These are phyloP conservation scores for Tillandsia fasciculata DNA, from an alignment of 176 grass and related monocot genomes.

Conservation along the genomic window DNA sequence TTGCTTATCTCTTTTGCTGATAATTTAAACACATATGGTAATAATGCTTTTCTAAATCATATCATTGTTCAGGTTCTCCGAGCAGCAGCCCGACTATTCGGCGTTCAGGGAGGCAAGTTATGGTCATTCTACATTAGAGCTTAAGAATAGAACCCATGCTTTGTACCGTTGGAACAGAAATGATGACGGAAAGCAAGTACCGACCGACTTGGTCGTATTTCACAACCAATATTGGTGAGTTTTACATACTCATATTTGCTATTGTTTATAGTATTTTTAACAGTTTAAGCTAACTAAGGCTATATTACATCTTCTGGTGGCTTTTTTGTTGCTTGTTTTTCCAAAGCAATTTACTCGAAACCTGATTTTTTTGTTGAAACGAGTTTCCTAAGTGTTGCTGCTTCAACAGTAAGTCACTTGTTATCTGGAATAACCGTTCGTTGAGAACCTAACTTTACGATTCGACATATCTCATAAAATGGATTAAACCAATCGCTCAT, in stretches of 20 bases:
- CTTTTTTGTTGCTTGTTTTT: neutral
- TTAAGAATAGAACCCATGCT: conserved; percentile 88
- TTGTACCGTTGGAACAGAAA: conserved; percentile 88
- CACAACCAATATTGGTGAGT: conserved; percentile 86
- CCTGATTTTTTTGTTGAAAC: neutral
- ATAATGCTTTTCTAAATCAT: neutral
- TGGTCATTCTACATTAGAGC: conserved; percentile 70
- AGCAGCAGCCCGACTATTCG: conserved; percentile 88
- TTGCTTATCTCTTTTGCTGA: neutral
- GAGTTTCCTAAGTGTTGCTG: neutral
- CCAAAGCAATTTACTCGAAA: neutral
- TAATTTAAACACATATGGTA: neutral
- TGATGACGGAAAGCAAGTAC: conserved; percentile 69
- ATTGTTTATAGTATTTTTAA: neutral
- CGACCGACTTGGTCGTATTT: conserved; percentile 62
- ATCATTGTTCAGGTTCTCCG: conserved; percentile 40
- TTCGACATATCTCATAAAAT: too few species aligned
- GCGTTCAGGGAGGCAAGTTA: conserved; percentile 93
- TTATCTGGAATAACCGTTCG: too few species aligned
- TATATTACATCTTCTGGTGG: neutral
- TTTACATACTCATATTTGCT: neutral
- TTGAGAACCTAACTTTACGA: too few species aligned
- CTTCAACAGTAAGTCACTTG: too few species aligned
- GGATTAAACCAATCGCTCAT: too few species aligned
- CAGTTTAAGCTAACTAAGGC: neutral